Conservation (phyloP, 2,329 filamentous ascomycete species). For the Colletotrichum magnum region DNA sequence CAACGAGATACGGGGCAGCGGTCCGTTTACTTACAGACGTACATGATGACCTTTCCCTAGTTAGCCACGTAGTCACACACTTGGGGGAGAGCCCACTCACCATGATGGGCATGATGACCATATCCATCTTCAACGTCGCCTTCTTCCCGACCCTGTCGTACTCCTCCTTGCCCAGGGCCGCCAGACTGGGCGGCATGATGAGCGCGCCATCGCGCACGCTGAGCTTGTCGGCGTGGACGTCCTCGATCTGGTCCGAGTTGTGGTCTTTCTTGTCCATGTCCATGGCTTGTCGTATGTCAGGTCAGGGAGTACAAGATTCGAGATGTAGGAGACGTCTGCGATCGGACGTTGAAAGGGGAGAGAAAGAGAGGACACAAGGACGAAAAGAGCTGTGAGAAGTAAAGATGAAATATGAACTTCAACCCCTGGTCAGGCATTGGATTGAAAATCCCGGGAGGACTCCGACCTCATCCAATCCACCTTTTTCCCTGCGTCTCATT, state of each 20-base stretch:
- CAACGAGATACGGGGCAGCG: too few relatives aligned
- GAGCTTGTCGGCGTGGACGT: slow-evolving; percentile 19
- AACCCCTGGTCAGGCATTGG: neutral
- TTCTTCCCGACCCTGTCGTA: slow-evolving; percentile 40
- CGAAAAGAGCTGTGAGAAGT: neutral
- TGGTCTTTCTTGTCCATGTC: slow-evolving; percentile 19
- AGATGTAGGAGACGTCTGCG: neutral
- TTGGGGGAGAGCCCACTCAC: slow-evolving; percentile 9
- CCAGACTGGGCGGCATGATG: slow-evolving; percentile 43
- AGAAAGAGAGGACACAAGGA: neutral
- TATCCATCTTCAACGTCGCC: slow-evolving; percentile 43
- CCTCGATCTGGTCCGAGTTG: slow-evolving; percentile 29
- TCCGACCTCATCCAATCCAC: too few relatives aligned
- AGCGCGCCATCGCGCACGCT: slow-evolving; percentile 11
- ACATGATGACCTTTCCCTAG: slow-evolving; percentile 43
- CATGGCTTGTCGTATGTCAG: slow-evolving; percentile 1
- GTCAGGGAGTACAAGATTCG: too few relatives aligned
- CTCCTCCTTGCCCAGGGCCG: slow-evolving; percentile 41
- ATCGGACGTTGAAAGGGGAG: neutral
- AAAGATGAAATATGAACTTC: neutral
- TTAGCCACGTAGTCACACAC: neutral
- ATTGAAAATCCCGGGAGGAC: too few relatives aligned
- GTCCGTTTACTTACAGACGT: slow-evolving; percentile 37
- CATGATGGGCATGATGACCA: slow-evolving; percentile 44
- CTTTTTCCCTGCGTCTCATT: neutral